Base-by-base conservation (phyloP, 495 filamentous ascomycete species). In the Penicillium waksmanii region DNA sequence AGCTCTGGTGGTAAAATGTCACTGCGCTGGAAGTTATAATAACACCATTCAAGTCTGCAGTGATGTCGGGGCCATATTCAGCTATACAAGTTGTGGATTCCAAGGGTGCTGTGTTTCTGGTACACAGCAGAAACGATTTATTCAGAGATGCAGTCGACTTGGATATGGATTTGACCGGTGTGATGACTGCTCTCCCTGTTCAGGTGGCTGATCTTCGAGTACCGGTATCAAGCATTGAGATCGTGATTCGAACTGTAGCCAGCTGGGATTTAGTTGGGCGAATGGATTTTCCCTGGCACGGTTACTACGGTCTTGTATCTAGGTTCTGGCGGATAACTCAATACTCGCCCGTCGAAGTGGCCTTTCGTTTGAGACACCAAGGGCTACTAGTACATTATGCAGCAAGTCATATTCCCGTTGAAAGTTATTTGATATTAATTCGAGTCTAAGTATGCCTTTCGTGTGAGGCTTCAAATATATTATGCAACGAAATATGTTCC, bases 91-190 rank as follows among this genome's bases (percentile, higher is more conserved):
- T 13, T 61, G 66, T 57, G 61, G 61, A 25, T 67, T 65, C 21
- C 15, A 57, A 4, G 62, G 62, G 5, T 67, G 65, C 35, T 67
- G 62, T 57, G 62, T 67, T 48, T 21, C 18, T 25, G 58, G 49
- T 38, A 48, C 13, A 11, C 46, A 66, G 48, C 65, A 65, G 42
- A 18, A 13, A 15, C 27, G 9, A 8, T 67, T 67, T 33, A 62
- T 65, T 46, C 36, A 55, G 7, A 47, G 13, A 13, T 65, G 62
- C 23, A 25, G 34, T 25, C 17, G 38, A 3, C 56, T 62, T 23
- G 62, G 61, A 19, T 65, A 43, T 62, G 62, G 62, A 0, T 67
- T 67, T 38, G 56, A 17, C 19, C 55, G 58, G 12, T 65, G 65
- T 33, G 62, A 67, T 50, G 65, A 67, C 51, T 67, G 65, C 49